Conservation (phyloP, 768 basidiomycete genomes). For the Lepiota subincarnata region DNA sequence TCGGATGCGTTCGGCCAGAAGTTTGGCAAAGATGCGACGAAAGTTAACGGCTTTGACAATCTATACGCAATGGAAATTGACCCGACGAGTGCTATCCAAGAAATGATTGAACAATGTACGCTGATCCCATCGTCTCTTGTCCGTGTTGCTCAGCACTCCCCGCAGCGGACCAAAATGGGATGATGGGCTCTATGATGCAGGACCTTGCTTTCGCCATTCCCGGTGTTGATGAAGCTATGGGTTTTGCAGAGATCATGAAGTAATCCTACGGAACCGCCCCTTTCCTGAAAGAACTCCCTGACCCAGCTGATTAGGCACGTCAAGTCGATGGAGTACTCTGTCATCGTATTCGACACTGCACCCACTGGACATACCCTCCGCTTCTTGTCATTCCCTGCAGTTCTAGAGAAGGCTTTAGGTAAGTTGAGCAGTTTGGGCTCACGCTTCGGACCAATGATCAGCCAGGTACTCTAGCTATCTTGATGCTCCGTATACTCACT, state of each 20-base stretch:
- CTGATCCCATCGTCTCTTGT: slow-evolving; percentile 1
- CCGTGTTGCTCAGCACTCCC: background rate
- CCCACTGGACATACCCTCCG: slow-evolving; percentile 98
- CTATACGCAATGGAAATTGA: slow-evolving; percentile 99
- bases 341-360: slow-evolving; percentile 98
- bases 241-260: slow-evolving; percentile 99
- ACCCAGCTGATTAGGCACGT: slow-evolving; percentile 68
- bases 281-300: background rate
- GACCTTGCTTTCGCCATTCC: slow-evolving; percentile 99
- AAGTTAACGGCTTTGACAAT: slow-evolving; percentile 96
- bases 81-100: slow-evolving; percentile 94
- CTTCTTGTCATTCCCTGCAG: slow-evolving; percentile 97
- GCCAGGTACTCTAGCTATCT: slow-evolving; percentile 45
- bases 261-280: slow-evolving; percentile 30
- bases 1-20: slow-evolving; percentile 99
- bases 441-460: slow-evolving; percentile 95
- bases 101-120: slow-evolving; percentile 97
- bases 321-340: slow-evolving; percentile 99
- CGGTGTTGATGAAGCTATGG: slow-evolving; percentile 99
- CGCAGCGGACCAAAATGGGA: slow-evolving; percentile 79
- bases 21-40: slow-evolving; percentile 98
- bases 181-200: slow-evolving; percentile 99
- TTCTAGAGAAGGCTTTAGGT: slow-evolving; percentile 94
- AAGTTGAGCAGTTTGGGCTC: slow-evolving; percentile 93
- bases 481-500: background rate